Conservation (phyloP, 148 eudicot species). For the Chenopodium formosanum region DNA sequence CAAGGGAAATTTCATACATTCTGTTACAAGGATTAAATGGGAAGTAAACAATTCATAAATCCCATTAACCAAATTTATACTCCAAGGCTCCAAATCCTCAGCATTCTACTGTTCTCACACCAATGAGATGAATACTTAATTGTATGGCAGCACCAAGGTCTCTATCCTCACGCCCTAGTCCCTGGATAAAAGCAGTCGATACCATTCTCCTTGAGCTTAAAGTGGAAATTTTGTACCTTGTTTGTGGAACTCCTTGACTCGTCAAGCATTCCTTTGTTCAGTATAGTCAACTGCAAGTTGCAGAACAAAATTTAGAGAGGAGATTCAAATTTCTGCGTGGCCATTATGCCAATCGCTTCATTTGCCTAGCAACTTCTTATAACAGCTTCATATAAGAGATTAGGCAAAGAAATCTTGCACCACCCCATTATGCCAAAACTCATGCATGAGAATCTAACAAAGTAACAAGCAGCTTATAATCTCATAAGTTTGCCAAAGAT, state of each 20-base stretch:
- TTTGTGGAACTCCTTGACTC: conserved; percentile 29
- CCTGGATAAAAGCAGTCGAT: conserved; percentile 87
- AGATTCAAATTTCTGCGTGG: not conserved
- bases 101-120: not conserved
- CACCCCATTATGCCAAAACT: not conserved
- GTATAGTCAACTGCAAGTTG: conserved; percentile 64
- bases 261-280: conserved; percentile 44
- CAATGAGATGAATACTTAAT: not conserved
- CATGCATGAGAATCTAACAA: not conserved
- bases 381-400: not conserved
- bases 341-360: not conserved
- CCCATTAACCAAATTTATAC: not conserved
- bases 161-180: conserved; percentile 43
- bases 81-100: not conserved
- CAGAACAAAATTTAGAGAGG: not conserved
- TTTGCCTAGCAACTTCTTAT: not conserved
- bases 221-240: conserved; percentile 62
- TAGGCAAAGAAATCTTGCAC: too few species aligned
- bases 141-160: not conserved
- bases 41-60: not conserved
- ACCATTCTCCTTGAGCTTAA: conserved; percentile 63
- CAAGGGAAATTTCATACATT: too few species aligned
- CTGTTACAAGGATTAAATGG: not conserved
- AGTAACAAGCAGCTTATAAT: not conserved
- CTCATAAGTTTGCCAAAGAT: not conserved